Base-by-base conservation (phyloP, 177 flowering plant genomes). In the Vitis hybrid region DNA sequence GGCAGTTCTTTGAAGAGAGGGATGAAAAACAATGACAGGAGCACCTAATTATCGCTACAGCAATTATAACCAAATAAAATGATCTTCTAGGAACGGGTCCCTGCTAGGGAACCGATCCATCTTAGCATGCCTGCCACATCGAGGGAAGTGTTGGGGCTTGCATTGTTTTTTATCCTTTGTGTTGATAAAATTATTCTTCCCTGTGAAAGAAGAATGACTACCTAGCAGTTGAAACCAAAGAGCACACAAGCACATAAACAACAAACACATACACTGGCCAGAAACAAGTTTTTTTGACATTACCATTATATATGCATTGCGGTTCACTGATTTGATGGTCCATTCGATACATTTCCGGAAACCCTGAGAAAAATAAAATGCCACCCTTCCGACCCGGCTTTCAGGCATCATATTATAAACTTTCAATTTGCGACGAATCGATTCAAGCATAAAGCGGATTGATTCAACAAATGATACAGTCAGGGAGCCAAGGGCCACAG, bases 271-370 rank as follows among this genome's bases (percentile, higher is more conserved):
- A 63, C 9, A 4, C n/a, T 70, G 7, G n/a, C 13, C 6, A 51
- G 19, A 10, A 50, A 33, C 2, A 19, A 15, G 5, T 2, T 13
- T 57, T 47, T 57, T 13, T 9, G 31, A 55, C 52, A 52, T 79
- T 84, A 88, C 94, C 90, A 89, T 88, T 38, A 89, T 87, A 65
- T 90, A 90, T 24, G 92, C 92, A 80, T 88, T 88, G 71, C 90
- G 99, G 80, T 93, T 93, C 59, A 92, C 88, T 7, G 97, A 95
- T 80, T 76, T 88, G 80, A 90, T 76, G 58, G 88, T 90, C 94
- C 96, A 94, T 64, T 88, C 90, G 18, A 88, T 78, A 75, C 83
- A 74, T 67, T 69, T 79, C 63, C 79, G 75, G 65, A 62, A 80
- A 64, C 70, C 71, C 28, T 69, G 64, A 11, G 88, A 88, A 74